Evolutionary conservation across 352 stramenopile genomes (phyloP).

Genomic region (Aphanomyces stellatus): DNA sequence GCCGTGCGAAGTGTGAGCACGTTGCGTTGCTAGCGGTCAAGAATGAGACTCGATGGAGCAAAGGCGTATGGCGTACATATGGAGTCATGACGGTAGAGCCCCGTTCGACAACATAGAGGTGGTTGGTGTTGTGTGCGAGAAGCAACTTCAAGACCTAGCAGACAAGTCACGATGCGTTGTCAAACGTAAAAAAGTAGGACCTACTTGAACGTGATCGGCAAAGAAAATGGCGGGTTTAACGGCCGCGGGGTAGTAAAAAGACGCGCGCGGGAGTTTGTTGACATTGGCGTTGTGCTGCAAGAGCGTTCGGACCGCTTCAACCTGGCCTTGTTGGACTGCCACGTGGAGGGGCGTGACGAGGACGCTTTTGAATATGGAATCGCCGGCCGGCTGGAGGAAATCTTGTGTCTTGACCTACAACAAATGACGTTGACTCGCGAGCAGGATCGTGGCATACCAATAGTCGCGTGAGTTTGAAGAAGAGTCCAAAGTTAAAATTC

Average conservation of each 20-base stretch:
- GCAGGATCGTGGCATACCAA: constrained; percentile 26
- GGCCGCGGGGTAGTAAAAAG: constrained; percentile 52
- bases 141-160: constrained; percentile 50
- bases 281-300: constrained; percentile 18
- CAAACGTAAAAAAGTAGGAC: not conserved
- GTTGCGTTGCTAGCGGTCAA: constrained; percentile 33
- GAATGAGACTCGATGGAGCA: not conserved
- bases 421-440: not conserved
- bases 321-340: constrained; percentile 26
- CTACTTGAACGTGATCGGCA: constrained; percentile 47
- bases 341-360: constrained; percentile 16
- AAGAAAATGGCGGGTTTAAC: constrained; percentile 65
- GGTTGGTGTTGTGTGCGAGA: constrained; percentile 52
- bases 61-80: not conserved
- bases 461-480: constrained; percentile 61
- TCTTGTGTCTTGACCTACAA: constrained; percentile 53
- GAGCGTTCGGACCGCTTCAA: constrained; percentile 34
- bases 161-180: too few relatives aligned
- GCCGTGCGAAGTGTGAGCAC: constrained; percentile 54
- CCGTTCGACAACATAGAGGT: constrained; percentile 41
- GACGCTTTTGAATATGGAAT: constrained; percentile 6
- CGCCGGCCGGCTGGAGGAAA: constrained; percentile 30
- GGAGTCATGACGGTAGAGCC: constrained; percentile 13
- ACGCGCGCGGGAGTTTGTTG: constrained; percentile 34
- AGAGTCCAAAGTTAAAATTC: constrained; percentile 64